phyloP scores from a whole-genome alignment of 805 yeast species.

The Nakazawaea ishiwadae region DNA sequence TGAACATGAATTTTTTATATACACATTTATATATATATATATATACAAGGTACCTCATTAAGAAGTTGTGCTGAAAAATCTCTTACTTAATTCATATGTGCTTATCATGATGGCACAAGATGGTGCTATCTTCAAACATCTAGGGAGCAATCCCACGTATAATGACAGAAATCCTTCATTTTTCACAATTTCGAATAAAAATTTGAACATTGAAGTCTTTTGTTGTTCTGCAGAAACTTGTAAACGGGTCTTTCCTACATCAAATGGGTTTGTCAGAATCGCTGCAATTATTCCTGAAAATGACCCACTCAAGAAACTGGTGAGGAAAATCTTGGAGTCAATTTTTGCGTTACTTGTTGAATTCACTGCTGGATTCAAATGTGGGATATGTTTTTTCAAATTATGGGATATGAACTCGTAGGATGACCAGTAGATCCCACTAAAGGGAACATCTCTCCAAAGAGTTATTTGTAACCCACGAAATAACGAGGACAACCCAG shows the following conservation, averaged over 20 bases:
- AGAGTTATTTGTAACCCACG: conserved; percentile 83
- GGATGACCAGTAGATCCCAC: conserved; percentile 90
- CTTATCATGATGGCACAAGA: conserved; percentile 98
- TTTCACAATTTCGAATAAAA: conserved; percentile 54
- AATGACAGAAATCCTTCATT: conserved; percentile 79
- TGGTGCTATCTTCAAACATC: conserved; percentile 90
- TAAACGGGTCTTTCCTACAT: conserved; percentile 91
- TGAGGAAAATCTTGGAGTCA: conserved; percentile 39
- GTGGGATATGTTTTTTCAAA: conserved; percentile 22
- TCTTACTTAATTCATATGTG: conserved; percentile 85
- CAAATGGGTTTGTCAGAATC: conserved; percentile 86
- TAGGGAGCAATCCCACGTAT: conserved; percentile 83
- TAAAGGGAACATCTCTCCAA: conserved; percentile 97
- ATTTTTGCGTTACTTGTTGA: conserved; percentile 11
- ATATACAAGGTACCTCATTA: not conserved
- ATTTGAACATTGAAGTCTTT: conserved; percentile 60
- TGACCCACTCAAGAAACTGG: conserved; percentile 78
- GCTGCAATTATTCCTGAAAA: conserved; percentile 85
- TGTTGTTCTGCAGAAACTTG: conserved; percentile 54
- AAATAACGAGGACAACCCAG: conserved; percentile 67
- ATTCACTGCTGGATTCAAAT: not conserved
- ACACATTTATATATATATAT: not conserved
- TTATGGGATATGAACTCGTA: conserved; percentile 50
- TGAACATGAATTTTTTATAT: too few relatives aligned
- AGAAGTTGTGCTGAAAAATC: conserved; percentile 29